Evolutionary conservation across 176 grass and related monocot genomes (phyloP), one percentile per base, ranked within the genome.

Genomic region (Neostapfia colusana): DNA sequence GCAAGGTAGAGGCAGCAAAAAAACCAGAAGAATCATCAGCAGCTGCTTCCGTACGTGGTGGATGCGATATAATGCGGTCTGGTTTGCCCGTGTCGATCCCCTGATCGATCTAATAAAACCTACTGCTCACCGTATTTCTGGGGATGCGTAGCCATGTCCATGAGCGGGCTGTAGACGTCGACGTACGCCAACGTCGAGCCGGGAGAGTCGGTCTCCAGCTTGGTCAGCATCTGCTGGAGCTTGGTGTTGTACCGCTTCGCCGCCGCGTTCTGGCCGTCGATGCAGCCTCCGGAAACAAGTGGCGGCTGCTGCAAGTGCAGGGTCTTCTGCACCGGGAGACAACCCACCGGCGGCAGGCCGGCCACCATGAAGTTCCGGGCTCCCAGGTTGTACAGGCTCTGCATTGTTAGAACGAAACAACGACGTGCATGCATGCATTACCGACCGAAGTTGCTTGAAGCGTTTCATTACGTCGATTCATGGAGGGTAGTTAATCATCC

Each of bases 271-370:
- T 56, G 42, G 5, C 38, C 50, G n/a, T 43, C 42, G 59, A 84
- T 23, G 84, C 84, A 90, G 0, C 42, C 76, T 25, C 62, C 51
- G 13, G 55, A 10, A 2, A 5, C 40, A 9, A 35, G n/a, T 2
- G 39, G 46, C 57, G 39, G 24, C 58, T 43, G 57, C 10, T 18
- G 37, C 10, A 82, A 48, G 42, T 68, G 37, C 18, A 85, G 55
- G 27, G 67, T 79, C 60, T 64, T 88, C 63, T 69, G 65, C 14
- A 85, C 24, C 53, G 89, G 89, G 45, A 91, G 89, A 63, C 89
- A 91, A 1, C 89, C 89, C 77, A 91, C 40, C 55, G 89, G 85
- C 49, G 85, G 78, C 70, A 91, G 63, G 10, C 85, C 81, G 1
- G 78, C 54, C 24, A 91, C 85, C 43, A 87, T 81, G 70, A 91